Evolutionary conservation across 2,329 filamentous ascomycete genomes (phyloP).

Genomic region (Hymenoscyphus scutula): DNA sequence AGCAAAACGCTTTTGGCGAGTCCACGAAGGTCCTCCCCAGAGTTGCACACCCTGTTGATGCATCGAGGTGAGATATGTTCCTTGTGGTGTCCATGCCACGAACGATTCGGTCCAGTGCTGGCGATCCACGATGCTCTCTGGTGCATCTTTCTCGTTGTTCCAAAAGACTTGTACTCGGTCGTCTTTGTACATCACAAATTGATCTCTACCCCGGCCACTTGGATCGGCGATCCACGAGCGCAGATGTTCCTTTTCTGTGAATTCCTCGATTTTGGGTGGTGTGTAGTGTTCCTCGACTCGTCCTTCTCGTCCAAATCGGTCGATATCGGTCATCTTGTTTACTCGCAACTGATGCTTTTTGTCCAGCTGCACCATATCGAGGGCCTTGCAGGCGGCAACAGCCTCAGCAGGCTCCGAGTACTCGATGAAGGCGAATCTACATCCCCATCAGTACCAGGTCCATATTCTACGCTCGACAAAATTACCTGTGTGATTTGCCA

Average conservation of each 20-base stretch:
- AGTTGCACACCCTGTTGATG: constrained; percentile 96
- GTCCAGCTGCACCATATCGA: constrained; percentile 85
- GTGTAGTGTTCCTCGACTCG: constrained; percentile 89
- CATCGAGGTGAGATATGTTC: constrained; percentile 91
- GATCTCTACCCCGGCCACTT: constrained; percentile 77
- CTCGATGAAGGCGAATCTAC: constrained; percentile 93
- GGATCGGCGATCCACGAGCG: constrained; percentile 89
- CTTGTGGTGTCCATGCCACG: constrained; percentile 94
- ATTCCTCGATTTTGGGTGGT: constrained; percentile 76
- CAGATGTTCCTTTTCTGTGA: constrained; percentile 89
- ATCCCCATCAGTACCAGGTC: constrained; percentile 19
- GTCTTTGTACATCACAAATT: constrained; percentile 91
- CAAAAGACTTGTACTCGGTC: constrained; percentile 94
- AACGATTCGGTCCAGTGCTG: constrained; percentile 98
- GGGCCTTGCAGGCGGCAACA: constrained; percentile 80
- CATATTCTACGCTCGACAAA: constrained; percentile 22
- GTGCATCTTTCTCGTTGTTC: constrained; percentile 93
- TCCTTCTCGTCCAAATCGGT: constrained; percentile 92
- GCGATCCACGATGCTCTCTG: constrained; percentile 86
- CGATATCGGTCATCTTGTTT: constrained; percentile 98
- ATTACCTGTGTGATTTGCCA: constrained; percentile 81
- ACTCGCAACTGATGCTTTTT: constrained; percentile 94
- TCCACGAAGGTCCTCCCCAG: constrained; percentile 90
- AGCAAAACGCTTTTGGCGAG: constrained; percentile 85
- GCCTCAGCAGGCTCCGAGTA: constrained; percentile 90